Conservation (phyloP, 331 rosid species). For the Pyracantha coccinea region DNA sequence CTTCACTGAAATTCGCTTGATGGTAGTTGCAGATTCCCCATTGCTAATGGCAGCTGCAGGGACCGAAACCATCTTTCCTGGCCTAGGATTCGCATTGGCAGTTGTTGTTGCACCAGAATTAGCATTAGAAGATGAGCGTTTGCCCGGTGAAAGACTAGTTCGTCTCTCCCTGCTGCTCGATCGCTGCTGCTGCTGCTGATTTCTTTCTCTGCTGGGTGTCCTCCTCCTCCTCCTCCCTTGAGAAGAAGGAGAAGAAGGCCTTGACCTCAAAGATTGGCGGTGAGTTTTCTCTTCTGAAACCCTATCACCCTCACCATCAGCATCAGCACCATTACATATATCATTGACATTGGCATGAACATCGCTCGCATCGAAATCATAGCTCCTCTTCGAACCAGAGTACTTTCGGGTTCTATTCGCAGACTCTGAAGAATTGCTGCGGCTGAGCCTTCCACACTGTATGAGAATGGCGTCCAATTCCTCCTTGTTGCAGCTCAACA, state of each 20-base stretch:
- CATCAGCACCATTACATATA: slow-evolving; percentile 27
- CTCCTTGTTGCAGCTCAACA: slow-evolving; percentile 87
- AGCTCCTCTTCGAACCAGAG: slow-evolving; percentile 84
- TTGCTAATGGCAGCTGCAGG: slow-evolving; percentile 77
- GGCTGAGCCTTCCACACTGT: slow-evolving; percentile 88
- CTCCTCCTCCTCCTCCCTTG: slow-evolving; percentile 73
- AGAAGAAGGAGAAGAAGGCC: slow-evolving; percentile 46
- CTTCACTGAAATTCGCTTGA: slow-evolving; percentile 58
- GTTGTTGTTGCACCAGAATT: background rate
- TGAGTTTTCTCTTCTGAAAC: slow-evolving; percentile 23
- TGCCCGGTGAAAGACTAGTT: slow-evolving; percentile 69
- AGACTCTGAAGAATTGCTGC: slow-evolving; percentile 68
- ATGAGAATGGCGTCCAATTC: slow-evolving; percentile 91
- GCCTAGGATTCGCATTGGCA: slow-evolving; percentile 24
- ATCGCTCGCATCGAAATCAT: slow-evolving; percentile 55
- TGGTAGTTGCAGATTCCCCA: slow-evolving; percentile 32
- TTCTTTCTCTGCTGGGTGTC: slow-evolving; percentile 88
- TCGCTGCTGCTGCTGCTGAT: slow-evolving; percentile 47
- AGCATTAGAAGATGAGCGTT: slow-evolving; percentile 42
- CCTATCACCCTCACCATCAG: slow-evolving; percentile 41
- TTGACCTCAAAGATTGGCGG: slow-evolving; percentile 43
- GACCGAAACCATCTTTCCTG: slow-evolving; percentile 74
- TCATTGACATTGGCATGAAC: slow-evolving; percentile 17
- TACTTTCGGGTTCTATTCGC: slow-evolving; percentile 49
- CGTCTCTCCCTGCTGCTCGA: slow-evolving; percentile 73